Conservation (phyloP, 139 green algal genomes). For the Astrephomene gubernaculifera region DNA sequence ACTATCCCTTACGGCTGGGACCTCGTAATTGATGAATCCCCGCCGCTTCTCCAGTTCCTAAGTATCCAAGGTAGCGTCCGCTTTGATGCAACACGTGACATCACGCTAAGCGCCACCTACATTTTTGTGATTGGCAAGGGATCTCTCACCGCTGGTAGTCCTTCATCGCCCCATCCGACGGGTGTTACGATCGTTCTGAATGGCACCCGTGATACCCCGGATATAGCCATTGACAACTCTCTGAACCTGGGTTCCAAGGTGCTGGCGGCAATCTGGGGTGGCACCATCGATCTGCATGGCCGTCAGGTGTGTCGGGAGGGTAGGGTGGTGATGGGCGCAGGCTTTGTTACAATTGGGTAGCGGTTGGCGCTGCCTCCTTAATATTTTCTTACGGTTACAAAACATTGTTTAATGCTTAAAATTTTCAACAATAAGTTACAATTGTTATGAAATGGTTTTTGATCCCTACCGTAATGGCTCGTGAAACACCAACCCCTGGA, state of each 20-base stretch:
- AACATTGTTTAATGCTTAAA: too few species aligned
- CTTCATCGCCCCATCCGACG: background rate
- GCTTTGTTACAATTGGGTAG: too few species aligned
- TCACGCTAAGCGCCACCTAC: constrained; percentile 43
- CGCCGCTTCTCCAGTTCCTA: constrained; percentile 13
- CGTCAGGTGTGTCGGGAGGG: constrained; percentile 35
- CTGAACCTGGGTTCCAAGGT: constrained; percentile 52
- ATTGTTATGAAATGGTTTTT: too few species aligned
- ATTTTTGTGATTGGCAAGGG: constrained; percentile 35
- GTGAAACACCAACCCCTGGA: too few species aligned
- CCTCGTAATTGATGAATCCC: constrained; percentile 48
- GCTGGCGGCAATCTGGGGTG: constrained; percentile 9
- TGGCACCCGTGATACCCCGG: constrained; percentile 19
- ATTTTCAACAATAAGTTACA: too few species aligned
- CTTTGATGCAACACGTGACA: constrained; percentile 22
- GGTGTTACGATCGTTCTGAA: background rate
- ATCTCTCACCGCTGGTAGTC: constrained; percentile 16
- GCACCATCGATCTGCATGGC: constrained; percentile 58
- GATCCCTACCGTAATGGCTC: too few species aligned
- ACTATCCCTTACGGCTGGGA: constrained; percentile 52
- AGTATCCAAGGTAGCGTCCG: constrained; percentile 48
- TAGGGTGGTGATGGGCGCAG: too few species aligned
- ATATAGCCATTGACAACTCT: constrained; percentile 31
- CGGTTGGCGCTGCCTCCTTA: too few species aligned
- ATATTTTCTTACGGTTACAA: too few species aligned